Conservation (phyloP, 345 rosid genomes). For the Rubroshorea leprosula region DNA sequence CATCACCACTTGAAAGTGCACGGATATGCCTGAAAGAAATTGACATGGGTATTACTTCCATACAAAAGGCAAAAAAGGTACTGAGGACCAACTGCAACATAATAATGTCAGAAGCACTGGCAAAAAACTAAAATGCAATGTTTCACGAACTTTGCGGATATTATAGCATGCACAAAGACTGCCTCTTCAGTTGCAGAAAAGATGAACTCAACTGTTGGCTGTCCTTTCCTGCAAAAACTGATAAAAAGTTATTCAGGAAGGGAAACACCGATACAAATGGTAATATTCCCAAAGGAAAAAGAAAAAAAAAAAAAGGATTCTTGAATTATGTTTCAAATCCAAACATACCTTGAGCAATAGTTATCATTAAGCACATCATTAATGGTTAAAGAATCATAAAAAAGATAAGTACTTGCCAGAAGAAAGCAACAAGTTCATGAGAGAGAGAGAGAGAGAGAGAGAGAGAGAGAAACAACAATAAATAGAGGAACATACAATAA, state of each 20-base stretch:
- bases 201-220: conserved; percentile 75
- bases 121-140: conserved; percentile 13
- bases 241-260: conserved; percentile 4
- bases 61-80: conserved; percentile 14
- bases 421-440: no score
- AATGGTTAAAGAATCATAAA: no score
- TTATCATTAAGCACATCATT: no score
- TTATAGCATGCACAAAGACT: conserved; percentile 74
- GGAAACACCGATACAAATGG: background rate
- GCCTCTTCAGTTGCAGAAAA: conserved; percentile 97
- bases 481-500: no score
- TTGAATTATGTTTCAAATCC: no score
- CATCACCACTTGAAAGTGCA: conserved; percentile 66
- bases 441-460: no score
- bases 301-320: no score
- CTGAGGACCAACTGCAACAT: conserved; percentile 14
- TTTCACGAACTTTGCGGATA: conserved; percentile 83
- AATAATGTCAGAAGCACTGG: background rate
- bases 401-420: no score
- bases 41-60: conserved; percentile 18
- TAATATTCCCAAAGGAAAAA: background rate
- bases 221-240: conserved; percentile 73
- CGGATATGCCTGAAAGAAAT: conserved; percentile 64
- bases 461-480: no score
- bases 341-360: no score